Percentiles rank a stretch among this genome's conserved stretches.
Evolutionary conservation across 148 eudicot species (phyloP).

Genomic region (Chenopodium quinoa): DNA sequence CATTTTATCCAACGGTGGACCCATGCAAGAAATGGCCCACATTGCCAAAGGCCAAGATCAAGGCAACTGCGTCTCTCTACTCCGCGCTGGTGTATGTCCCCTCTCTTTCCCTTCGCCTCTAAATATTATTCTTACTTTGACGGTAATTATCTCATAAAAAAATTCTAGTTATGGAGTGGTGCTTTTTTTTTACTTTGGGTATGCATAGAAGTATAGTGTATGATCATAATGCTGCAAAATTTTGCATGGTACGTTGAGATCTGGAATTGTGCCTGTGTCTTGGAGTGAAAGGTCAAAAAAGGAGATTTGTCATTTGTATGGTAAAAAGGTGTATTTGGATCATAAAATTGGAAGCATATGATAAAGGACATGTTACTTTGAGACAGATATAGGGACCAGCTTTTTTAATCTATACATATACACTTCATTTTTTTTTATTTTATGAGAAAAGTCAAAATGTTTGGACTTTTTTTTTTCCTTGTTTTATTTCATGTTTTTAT

Average conservation of each 20-base stretch:
- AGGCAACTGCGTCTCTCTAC: constrained; percentile 93
- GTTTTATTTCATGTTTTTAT: background rate
- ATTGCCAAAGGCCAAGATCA: constrained; percentile 93
- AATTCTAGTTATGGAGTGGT: too few relatives aligned
- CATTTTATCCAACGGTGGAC: constrained; percentile 88
- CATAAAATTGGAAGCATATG: constrained; percentile 36
- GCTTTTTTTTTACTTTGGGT: too few relatives aligned
- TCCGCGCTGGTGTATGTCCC: constrained; percentile 69
- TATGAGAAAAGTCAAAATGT: constrained; percentile 32
- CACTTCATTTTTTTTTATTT: constrained; percentile 4
- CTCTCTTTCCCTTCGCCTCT: background rate
- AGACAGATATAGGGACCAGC: constrained; percentile 30
- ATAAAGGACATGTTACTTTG: constrained; percentile 30
- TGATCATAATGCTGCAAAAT: background rate
- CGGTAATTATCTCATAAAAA: too few relatives aligned
- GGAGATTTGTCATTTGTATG: constrained; percentile 7
- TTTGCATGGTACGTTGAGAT: background rate
- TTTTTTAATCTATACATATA: constrained; percentile 29
- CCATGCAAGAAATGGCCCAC: constrained; percentile 97
- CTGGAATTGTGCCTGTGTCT: constrained; percentile 31
- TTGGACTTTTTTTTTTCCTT: constrained; percentile 2
- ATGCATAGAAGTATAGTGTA: too few relatives aligned
- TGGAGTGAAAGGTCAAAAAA: constrained; percentile 41
- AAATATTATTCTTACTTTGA: too few relatives aligned
- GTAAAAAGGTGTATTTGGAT: constrained; percentile 30